Evolutionary conservation across 2,329 filamentous ascomycete genomes (phyloP), one percentile per base, ranked within the genome.

Genomic region (Dactylellina haptotyla): DNA sequence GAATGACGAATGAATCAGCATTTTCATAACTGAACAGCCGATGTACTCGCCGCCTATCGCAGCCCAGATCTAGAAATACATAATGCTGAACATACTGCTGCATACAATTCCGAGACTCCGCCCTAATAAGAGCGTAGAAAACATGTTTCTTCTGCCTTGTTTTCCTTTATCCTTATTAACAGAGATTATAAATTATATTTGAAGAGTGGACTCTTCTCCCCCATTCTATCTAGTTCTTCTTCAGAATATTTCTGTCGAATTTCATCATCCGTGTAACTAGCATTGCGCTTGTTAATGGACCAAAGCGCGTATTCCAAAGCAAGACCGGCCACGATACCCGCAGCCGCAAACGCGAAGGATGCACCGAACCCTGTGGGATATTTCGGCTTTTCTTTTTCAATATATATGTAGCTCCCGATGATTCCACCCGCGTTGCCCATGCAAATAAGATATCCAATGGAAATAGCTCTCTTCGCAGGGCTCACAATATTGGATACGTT

Each of bases 391-490:
- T 81, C 80, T 0, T 70, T 69, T 16, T 78, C 78, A 3, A 75
- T 59, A 63, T 80, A 82, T 25, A 81, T 81, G 30, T 78, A 80
- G 6, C 78, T 79, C 0, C 80, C 80, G 16, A 80, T 76, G 4
- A 82, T 76, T 3, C 81, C 80, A 20, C 81, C 81, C 25, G 78
- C 78, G 63, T 82, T 81, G 2, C 82, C 82, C 23, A 81, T 76
- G n/a, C 80, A 81, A 12, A 84, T 80, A 0, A 83, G 72, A 28
- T 81, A 80, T 0, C 79, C 83, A 53, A 83, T 83, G 1, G 81
- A 80, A 46, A 83, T 80, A 3, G 82, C 82, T 20, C 83, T 79
- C 51, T 82, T 83, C 0, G 79, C 78, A 0, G 82, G 79, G 2
- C 79, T 78, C 0, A 81, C 79, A 0, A 80, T 78, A 58, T 83